These are phyloP conservation scores for Phytophthora quininea DNA, from an alignment of 352 stramenopile genomes.

Conservation along the genomic window DNA sequence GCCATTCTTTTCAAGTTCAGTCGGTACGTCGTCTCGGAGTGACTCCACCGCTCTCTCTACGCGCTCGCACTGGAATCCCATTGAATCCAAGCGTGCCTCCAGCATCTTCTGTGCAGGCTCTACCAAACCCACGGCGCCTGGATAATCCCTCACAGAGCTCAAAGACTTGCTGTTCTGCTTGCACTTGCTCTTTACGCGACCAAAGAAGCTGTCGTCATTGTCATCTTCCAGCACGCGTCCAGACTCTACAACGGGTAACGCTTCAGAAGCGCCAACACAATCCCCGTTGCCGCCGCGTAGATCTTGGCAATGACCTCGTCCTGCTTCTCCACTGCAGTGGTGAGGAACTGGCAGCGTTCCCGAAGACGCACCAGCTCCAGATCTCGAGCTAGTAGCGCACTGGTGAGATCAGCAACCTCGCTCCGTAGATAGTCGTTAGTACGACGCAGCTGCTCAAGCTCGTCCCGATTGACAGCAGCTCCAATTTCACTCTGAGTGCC, in stretches of 20 bases:
- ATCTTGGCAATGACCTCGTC: slow-evolving; percentile 84
- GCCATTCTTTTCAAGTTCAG: slow-evolving; percentile 19
- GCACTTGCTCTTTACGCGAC: background rate
- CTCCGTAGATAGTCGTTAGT: slow-evolving; percentile 58
- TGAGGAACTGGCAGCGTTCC: slow-evolving; percentile 69
- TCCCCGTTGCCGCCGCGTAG: slow-evolving; percentile 45
- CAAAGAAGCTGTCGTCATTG: background rate
- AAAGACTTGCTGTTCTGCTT: slow-evolving; percentile 13
- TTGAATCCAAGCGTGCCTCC: slow-evolving; percentile 50
- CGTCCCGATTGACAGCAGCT: slow-evolving; percentile 16
- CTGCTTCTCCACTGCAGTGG: slow-evolving; percentile 71
- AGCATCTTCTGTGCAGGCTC: slow-evolving; percentile 53
- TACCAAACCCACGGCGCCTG: slow-evolving; percentile 25
- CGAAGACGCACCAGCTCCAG: slow-evolving; percentile 71
- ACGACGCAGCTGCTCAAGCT: slow-evolving; percentile 35
- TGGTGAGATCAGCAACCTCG: slow-evolving; percentile 69
- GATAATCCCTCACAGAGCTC: slow-evolving; percentile 35
- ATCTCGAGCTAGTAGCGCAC: slow-evolving; percentile 72
- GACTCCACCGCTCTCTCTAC: slow-evolving; percentile 48
- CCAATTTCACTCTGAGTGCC: slow-evolving; percentile 8
- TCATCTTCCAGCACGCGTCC: slow-evolving; percentile 1
- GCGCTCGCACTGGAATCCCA: slow-evolving; percentile 49
- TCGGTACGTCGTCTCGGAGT: slow-evolving; percentile 31
- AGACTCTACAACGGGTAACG: slow-evolving; percentile 1
- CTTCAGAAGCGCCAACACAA: background rate